Conservation (phyloP, 164 flowering plant genomes). For the Annona squamosa region DNA sequence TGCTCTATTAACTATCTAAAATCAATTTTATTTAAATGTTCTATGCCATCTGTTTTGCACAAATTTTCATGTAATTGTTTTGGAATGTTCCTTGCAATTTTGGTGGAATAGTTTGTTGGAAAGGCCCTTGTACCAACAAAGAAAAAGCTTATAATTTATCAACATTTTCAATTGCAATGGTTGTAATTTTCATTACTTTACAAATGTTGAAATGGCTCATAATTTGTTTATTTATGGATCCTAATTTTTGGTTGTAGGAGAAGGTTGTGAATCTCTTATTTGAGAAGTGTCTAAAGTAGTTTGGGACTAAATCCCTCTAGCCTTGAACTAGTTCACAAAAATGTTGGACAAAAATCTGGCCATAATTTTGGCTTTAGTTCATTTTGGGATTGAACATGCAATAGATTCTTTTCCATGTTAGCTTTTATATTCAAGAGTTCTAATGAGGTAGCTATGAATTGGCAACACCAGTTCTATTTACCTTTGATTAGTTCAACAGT, state of each 20-base stretch:
- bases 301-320: constrained; percentile 33
- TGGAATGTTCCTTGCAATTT: too few species aligned
- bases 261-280: constrained; percentile 38
- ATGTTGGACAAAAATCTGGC: constrained; percentile 26
- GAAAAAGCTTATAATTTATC: too few species aligned
- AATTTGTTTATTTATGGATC: background rate
- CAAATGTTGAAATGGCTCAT: background rate
- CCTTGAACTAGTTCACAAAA: constrained; percentile 28
- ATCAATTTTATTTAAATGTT: too few species aligned
- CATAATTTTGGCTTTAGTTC: background rate
- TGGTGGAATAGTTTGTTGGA: too few species aligned
- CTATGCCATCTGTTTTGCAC: too few species aligned
- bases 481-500: background rate
- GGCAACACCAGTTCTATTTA: background rate
- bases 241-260: constrained; percentile 17
- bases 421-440: background rate
- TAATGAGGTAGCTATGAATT: background rate
- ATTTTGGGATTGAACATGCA: too few species aligned
- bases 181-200: too few species aligned
- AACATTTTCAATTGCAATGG: too few species aligned
- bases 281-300: constrained; percentile 39
- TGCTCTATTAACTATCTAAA: too few species aligned
- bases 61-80: too few species aligned
- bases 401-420: too few species aligned
- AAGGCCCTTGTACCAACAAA: too few species aligned